Percentiles rank a stretch among this genome's conserved stretches.
These are phyloP conservation scores for Acacia acuminata DNA, from an alignment of 306 rosid genomes.

Conservation along the genomic window DNA sequence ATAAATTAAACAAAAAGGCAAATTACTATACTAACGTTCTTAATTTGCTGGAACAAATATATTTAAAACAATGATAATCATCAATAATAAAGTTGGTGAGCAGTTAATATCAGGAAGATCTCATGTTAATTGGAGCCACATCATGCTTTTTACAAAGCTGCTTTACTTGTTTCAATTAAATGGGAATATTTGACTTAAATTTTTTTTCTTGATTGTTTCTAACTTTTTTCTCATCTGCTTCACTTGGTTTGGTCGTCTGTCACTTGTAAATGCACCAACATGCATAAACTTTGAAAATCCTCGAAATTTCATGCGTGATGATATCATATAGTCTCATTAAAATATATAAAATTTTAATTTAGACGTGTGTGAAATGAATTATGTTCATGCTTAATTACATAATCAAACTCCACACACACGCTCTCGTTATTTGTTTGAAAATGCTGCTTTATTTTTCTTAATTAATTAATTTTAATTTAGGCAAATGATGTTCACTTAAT, in stretches of 20 bases:
- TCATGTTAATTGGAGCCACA: conserved; percentile 25
- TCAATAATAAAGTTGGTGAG: conserved; percentile 31
- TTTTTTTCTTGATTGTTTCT: too few species aligned
- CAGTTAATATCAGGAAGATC: conserved; percentile 34
- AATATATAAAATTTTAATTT: not conserved
- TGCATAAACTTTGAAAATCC: not conserved
- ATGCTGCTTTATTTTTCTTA: not conserved
- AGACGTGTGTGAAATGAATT: not conserved
- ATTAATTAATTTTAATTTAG: not conserved
- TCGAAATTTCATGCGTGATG: not conserved
- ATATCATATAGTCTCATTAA: not conserved
- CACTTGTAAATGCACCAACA: not conserved
- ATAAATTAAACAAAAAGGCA: not conserved
- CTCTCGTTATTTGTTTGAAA: not conserved
- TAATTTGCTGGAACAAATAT: not conserved
- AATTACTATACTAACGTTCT: not conserved
- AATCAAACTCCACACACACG: not conserved
- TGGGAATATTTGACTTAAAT: conserved; percentile 2
- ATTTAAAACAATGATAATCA: not conserved
- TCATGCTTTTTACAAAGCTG: conserved; percentile 30
- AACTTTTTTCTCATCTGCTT: not conserved
- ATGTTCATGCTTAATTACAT: not conserved
- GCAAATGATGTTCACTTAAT: not conserved
- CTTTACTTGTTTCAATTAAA: conserved; percentile 24
- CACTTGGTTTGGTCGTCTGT: not conserved